Conservation (phyloP, 2,329 filamentous ascomycete species). For the Paracamarosporium sp. region DNA sequence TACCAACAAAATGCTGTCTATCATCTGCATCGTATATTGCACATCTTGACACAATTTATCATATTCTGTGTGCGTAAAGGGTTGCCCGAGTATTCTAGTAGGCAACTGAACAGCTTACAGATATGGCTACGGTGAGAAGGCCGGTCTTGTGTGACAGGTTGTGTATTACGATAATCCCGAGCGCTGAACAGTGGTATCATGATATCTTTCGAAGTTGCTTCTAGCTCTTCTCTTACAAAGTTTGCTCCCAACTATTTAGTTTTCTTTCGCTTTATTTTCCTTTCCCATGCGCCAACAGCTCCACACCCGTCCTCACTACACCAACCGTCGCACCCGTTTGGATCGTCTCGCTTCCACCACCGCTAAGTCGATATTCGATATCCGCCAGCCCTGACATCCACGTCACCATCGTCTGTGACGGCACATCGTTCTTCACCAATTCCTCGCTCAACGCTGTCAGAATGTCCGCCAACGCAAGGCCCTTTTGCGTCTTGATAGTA, state of each 20-base stretch:
- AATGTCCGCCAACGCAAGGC: conserved; percentile 91
- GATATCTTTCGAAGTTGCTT: background rate
- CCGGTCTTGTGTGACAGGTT: background rate
- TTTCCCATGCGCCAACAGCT: conserved; percentile 60
- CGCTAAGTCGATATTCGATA: conserved; percentile 88
- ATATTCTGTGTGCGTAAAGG: background rate
- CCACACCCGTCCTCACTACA: conserved; percentile 84
- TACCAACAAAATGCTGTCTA: background rate
- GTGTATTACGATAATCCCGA: background rate
- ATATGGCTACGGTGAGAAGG: background rate
- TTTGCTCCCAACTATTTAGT: background rate
- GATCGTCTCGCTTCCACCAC: conserved; percentile 83
- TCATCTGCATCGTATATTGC: background rate
- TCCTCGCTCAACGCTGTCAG: conserved; percentile 86
- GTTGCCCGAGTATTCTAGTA: background rate
- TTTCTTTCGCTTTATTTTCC: conserved; percentile 11
- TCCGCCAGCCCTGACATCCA: conserved; percentile 93
- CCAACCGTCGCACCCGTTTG: conserved; percentile 95
- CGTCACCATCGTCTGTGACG: conserved; percentile 82
- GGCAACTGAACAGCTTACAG: background rate
- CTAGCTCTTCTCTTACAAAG: background rate
- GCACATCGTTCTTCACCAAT: conserved; percentile 81
- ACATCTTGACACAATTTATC: background rate
- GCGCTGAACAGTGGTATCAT: background rate
- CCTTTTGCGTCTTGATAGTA: conserved; percentile 82